These are phyloP conservation scores for Podosphaera aphanis DNA, from an alignment of 2,329 filamentous ascomycete genomes.

Conservation along the genomic window DNA sequence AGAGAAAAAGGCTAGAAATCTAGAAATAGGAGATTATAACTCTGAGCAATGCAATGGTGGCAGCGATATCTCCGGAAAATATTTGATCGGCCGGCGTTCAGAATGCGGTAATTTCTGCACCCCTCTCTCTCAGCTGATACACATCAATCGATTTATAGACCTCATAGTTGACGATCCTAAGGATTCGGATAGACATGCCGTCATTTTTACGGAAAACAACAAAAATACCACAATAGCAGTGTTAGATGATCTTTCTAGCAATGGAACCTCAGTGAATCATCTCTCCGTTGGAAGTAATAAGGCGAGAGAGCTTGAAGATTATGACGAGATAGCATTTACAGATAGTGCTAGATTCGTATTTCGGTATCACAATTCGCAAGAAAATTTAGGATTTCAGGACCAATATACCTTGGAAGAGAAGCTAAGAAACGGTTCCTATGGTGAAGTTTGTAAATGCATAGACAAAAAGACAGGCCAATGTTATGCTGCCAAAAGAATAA, in stretches of 20 bases:
- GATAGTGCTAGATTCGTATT: slow-evolving; percentile 77
- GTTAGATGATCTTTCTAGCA: slow-evolving; percentile 80
- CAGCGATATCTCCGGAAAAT: slow-evolving; percentile 51
- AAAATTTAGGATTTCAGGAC: slow-evolving; percentile 58
- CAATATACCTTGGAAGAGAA: slow-evolving; percentile 70
- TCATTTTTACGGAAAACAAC: slow-evolving; percentile 40
- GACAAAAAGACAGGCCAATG: slow-evolving; percentile 63
- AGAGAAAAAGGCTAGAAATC: slow-evolving; percentile 19
- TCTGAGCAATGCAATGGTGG: slow-evolving; percentile 34
- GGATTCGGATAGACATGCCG: slow-evolving; percentile 68
- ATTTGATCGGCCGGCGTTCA: slow-evolving; percentile 74
- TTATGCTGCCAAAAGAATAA: slow-evolving; percentile 88
- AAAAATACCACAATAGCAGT: slow-evolving; percentile 41
- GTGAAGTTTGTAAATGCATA: slow-evolving; percentile 73
- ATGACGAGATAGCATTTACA: slow-evolving; percentile 74
- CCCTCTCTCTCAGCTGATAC: background rate
- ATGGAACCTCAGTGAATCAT: slow-evolving; percentile 92
- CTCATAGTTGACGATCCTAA: slow-evolving; percentile 52
- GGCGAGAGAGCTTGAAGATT: slow-evolving; percentile 64
- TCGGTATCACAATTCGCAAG: slow-evolving; percentile 55
- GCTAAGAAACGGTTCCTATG: slow-evolving; percentile 86
- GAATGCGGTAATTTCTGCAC: slow-evolving; percentile 55
- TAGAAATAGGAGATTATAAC: slow-evolving; percentile 34
- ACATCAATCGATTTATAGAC: slow-evolving; percentile 23
- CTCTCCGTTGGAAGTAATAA: slow-evolving; percentile 79